Base-by-base conservation (phyloP, 371 early-diverging fungal species). In the Rhizomucor pusillus region DNA sequence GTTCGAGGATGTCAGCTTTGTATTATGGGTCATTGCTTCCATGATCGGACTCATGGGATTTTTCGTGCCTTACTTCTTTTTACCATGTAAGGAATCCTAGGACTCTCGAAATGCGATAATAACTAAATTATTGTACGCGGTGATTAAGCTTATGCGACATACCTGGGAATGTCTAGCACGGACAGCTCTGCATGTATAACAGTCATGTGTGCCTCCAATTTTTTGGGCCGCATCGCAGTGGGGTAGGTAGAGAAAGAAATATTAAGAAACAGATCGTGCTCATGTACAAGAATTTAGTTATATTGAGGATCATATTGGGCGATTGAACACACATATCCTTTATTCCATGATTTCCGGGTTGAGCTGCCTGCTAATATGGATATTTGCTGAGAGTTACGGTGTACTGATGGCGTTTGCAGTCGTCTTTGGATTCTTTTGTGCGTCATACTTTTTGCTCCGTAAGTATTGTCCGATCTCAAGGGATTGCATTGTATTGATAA, bases 31-130 rank as follows among this genome's bases (percentile, higher is more conserved):
- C 34, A 47, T 62, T 22, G 79, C 71, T 11, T 69, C 73, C 1
- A 40, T 80, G 35, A 65, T 82, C 16, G 66, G 63, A 7, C 57
- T 80, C 7, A 65, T 77, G 39, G 87, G 77, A 5, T 85, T 82
- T 50, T 82, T 85, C 47, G 65, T 84, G 1, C 87, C 87, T 1
- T 82, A 75, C 56, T 84, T 84, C 53, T 79, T 63, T 37, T 45
- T 86, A 19, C 81, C 86, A 37, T 52, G 67, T 67, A 63, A 67
- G 59, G 46, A 9, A 18, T 1, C 6, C 18, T 23, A 43, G 35
- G 3, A 3, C 33, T 20, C 36, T 45, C 14, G 12, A 41, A 37
- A 22, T 34, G 35, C 35, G 13, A 24, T 5, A 54, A 5, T 25
- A 52, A 14, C 24, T 37, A 29, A 22, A 36, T 50, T n/a, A 18